Base-by-base conservation (phyloP, 228 moss, liverwort and hornwort species). In the Sphagnum fallax region DNA sequence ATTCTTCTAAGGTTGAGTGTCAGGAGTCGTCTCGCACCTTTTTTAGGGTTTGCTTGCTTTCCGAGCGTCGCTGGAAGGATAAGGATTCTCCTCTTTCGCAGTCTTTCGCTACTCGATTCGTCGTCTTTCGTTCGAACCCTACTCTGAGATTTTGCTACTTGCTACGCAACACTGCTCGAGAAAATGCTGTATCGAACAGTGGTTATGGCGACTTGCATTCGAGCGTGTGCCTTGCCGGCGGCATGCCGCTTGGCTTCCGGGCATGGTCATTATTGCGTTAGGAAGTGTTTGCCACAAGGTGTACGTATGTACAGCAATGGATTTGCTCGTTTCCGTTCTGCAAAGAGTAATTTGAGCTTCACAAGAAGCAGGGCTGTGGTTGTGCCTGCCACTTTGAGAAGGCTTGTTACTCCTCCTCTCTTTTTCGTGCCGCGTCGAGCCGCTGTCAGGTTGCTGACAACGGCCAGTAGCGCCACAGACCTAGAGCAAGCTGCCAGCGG, bases 381-480 rank as follows among this genome's bases (percentile, higher is more conserved):
- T 47, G 75, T 70, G 65, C 73, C 73, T 60, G 49, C 11, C 32
- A 71, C 59, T 47, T 48, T 70, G 55, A 73, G 75, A 70, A 6
- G 47, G 5, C 74, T 74, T 65, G 32, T 32, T 32, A 1, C 32
- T 32, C 32, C 32, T 32, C 32, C 32, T 32, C 53, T 74, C 16
- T 51, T 61, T 50, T 14, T 63, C 49, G 67, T 61, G 50, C 18
- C 15, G n/a, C 50, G 49, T 32, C 10, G n/a, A 50, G 61, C 10
- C 5, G 55, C 11, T 48, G 61, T 60, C 16, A 48, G 16, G 66
- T 68, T 68, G 75, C 71, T 16, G 2, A 4, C 80, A 69, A 83
- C 83, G 9, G 71, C 72, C 8, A 79, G 79, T 1, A 69, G 73
- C 4, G 87, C 79, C 1, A 81, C 79, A 51, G 81, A 77, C 53